Evolutionary conservation across 148 eudicot species (phyloP), one percentile per base, ranked within the genome.

Genomic region (Chenopodium formosanum): DNA sequence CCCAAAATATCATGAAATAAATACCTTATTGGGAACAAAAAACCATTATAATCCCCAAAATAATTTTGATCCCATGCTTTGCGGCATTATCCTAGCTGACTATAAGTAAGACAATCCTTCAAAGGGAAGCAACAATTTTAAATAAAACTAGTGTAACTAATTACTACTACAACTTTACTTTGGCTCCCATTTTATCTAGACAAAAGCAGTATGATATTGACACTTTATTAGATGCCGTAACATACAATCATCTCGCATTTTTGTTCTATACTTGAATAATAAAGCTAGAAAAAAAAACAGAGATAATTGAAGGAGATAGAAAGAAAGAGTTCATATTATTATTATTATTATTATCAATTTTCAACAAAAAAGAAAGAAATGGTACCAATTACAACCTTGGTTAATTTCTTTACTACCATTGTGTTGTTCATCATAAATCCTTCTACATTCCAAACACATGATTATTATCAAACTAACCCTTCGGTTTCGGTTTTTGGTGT

Each of bases 361-460:
- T 40, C 44, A 40, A 34, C 40, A 5, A 40, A 40, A 0, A 22
- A 25, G 7, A 48, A 3, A 46, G 60, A 46, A 40, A 79, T 79
- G 81, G 52, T 79, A 53, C 81, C 81, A 34, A 53, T 79, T 50
- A 69, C 81, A 53, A 79, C 75, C 17, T 52, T 79, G 29, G 50
- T 70, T 20, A 19, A 53, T 70, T 29, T 79, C 47, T 31, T 79
- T 48, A 37, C 72, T 9, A 17, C 67, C 47, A 53, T 68, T 3
- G 25, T 70, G 32, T 17, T 56, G 9, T 79, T 79, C 66, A 75
- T 79, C 3, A 31, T 48, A 7, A 70, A 56, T 53, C 81, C 81
- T 9, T 70, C 81, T 0, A 32, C 34, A 10, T 79, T 70, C n/a
- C 48, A 31, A 31, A 22, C 34, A 40, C 44, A 6, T 12, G 22